These are phyloP conservation scores for Teunomyces funiuensis DNA, from an alignment of 805 yeast species.

Conservation along the genomic window DNA sequence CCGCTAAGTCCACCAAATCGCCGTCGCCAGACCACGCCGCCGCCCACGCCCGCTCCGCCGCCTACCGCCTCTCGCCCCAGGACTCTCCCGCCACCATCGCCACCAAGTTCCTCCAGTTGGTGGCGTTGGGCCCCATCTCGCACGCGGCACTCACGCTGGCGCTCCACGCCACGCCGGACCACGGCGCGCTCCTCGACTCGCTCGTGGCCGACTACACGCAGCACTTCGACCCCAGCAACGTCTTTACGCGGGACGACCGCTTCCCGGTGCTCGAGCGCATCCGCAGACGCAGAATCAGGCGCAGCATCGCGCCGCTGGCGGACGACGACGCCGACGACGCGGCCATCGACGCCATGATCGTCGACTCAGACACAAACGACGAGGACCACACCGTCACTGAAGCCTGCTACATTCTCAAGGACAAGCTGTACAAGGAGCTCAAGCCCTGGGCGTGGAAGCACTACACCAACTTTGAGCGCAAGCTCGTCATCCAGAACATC, in stretches of 20 bases:
- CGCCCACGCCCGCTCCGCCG: constrained; percentile 6
- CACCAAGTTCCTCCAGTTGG: constrained; percentile 39
- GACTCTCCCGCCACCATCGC: constrained; percentile 7
- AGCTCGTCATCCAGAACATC: constrained; percentile 31
- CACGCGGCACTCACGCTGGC: constrained; percentile 23
- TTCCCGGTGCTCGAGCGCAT: constrained; percentile 24
- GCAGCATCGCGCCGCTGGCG: constrained; percentile 18
- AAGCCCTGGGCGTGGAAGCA: constrained; percentile 37
- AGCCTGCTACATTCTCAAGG: constrained; percentile 31
- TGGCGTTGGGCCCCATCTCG: constrained; percentile 51
- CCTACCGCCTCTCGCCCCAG: constrained; percentile 5
- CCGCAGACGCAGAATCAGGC: constrained; percentile 24
- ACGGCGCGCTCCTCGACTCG: constrained; percentile 11
- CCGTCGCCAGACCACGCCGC: constrained; percentile 1
- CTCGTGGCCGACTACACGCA: constrained; percentile 32
- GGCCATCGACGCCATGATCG: constrained; percentile 9
- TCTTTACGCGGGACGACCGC: constrained; percentile 27
- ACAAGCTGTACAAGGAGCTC: constrained; percentile 41
- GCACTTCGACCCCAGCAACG: constrained; percentile 26
- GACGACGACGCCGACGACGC: constrained; percentile 8
- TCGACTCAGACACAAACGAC: constrained; percentile 11
- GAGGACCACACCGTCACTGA: constrained; percentile 8
- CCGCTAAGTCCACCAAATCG: not conserved
- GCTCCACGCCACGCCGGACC: constrained; percentile 16
- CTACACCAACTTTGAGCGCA: constrained; percentile 32